These are phyloP conservation scores for Malus hybrid DNA, from an alignment of 331 rosid genomes.

Conservation along the genomic window DNA sequence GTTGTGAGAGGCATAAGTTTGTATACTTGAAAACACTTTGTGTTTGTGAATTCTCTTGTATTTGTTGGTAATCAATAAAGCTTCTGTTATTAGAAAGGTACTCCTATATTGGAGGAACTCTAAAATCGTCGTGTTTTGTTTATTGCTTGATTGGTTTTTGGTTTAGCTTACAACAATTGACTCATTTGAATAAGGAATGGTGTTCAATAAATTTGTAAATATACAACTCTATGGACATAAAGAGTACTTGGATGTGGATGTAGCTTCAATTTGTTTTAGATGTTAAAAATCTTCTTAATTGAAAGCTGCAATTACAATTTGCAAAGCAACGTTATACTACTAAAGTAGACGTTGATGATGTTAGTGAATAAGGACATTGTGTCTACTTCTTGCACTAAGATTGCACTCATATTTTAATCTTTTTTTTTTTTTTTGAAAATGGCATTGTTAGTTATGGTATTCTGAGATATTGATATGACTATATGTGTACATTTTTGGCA, in stretches of 20 bases:
- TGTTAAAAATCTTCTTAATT: not conserved
- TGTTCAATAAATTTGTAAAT: too few species aligned
- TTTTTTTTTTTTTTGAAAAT: too few species aligned
- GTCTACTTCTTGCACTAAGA: not conserved
- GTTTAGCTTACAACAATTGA: too few species aligned
- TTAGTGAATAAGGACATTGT: fast-evolving
- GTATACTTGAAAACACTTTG: too few species aligned
- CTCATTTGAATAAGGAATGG: too few species aligned
- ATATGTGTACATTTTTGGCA: not conserved
- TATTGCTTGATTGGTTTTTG: too few species aligned
- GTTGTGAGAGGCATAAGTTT: too few species aligned
- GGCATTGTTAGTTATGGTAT: not conserved
- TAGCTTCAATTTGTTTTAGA: not conserved
- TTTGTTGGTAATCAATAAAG: too few species aligned
- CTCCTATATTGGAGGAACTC: too few species aligned
- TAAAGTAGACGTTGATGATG: not conserved
- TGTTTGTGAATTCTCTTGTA: too few species aligned
- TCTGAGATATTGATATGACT: not conserved
- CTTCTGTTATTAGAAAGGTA: too few species aligned
- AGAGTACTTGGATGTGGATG: not conserved
- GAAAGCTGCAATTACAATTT: not conserved
- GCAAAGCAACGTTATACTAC: not conserved
- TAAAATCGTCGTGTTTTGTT: too few species aligned
- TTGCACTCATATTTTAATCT: not conserved
- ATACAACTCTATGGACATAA: not conserved